Evolutionary conservation across 768 basidiomycete genomes (phyloP), one percentile per base, ranked within the genome.

Genomic region (Suillus hirtellus): DNA sequence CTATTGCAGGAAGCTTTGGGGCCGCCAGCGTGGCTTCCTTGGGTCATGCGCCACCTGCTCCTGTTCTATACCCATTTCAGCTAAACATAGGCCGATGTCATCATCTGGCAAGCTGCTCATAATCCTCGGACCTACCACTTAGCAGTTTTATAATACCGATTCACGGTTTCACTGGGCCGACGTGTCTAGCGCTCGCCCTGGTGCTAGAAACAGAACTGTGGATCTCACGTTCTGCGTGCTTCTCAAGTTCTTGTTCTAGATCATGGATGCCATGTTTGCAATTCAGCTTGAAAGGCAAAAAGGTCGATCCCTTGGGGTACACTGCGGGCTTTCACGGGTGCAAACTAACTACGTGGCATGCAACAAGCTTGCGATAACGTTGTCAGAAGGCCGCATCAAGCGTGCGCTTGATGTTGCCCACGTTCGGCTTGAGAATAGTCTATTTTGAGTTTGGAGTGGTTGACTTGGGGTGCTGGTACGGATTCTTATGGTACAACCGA

Each of bases 311-410:
- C 21, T 42, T 40, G 10, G 35, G 35, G 8, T 9, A 17, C 10
- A 0, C 10, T 53, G 40, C 40, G 40, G 56, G 6, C 6, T 9
- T 58, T 58, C 17, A 5, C 38, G 17, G 38, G 24, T 17, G 21
- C 1, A 24, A 10, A 40, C 5, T 19, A 7, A 19, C 27, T 58
- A 58, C 56, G 56, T 58, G 56, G 56, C 56, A 58, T 4, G 6
- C 56, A 40, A 31, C 56, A 42, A 27, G 2, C 40, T 42, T 24
- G 10, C 56, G 56, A 58, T 58, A 58, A 58, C 55, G 55, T 56
- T 27, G 38, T 40, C 24, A 40, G 17, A 56, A 17, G 21, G 17
- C 55, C 17, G 19, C 24, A 40, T 56, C 14, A 15, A 56, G 10
- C 37, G 21, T 15, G 53, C 15, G 38, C 56, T 58, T 37, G 38